A percentile compares a stretch with the other conserved stretches of the same genome.
phyloP scores from a whole-genome alignment of 164 flowering plant species.

The Annona squamosa region DNA sequence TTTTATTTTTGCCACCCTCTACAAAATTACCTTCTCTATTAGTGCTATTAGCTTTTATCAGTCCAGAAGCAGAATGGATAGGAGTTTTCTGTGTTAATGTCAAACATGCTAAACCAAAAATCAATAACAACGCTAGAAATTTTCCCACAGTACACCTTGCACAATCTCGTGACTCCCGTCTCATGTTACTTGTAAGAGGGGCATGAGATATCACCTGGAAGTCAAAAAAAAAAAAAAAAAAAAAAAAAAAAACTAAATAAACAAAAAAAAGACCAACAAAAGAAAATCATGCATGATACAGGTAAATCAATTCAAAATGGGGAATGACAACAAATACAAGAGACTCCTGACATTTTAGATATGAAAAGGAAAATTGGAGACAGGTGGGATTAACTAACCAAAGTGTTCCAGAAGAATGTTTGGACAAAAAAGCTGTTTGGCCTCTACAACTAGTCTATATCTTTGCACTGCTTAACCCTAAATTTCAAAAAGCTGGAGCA shows the following conservation, averaged over 20 bases:
- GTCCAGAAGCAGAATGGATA: conserved; percentile 23
- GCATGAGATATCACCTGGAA: conserved; percentile 55
- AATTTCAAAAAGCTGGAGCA: too few species aligned
- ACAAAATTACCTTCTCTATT: conserved; percentile 19
- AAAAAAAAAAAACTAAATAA: conserved; percentile 2
- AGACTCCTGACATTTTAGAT: too few species aligned
- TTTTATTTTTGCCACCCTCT: conserved; percentile 21
- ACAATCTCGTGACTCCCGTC: conserved; percentile 58
- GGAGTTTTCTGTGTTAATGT: conserved; percentile 41
- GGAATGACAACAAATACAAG: neutral
- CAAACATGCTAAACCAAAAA: conserved; percentile 63
- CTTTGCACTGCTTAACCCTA: too few species aligned
- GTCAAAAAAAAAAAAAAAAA: conserved; percentile 6
- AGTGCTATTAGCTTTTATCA: conserved; percentile 20
- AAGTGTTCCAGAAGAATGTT: too few species aligned
- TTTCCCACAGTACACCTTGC: conserved; percentile 77
- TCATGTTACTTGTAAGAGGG: conserved; percentile 42
- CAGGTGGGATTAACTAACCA: too few species aligned
- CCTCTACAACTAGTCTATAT: too few species aligned
- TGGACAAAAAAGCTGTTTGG: too few species aligned
- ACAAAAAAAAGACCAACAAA: neutral
- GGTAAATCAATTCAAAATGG: neutral
- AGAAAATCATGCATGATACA: neutral
- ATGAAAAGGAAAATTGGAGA: too few species aligned
- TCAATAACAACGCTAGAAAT: conserved; percentile 55